These are phyloP conservation scores for Trichophyton verrucosum DNA, from an alignment of 2,329 filamentous ascomycete species.

Conservation along the genomic window DNA sequence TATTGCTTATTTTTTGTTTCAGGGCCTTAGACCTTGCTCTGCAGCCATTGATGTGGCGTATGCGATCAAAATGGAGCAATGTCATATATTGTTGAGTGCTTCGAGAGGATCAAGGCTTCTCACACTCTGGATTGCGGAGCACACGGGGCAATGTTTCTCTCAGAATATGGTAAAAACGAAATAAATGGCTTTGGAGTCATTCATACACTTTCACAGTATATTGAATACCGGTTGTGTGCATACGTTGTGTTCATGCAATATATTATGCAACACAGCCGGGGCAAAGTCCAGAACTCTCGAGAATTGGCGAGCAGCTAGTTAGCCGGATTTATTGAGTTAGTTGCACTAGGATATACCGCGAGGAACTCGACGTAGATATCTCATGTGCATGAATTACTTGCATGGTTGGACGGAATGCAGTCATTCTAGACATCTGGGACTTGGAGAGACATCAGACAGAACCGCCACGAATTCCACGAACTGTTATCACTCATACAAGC, in stretches of 20 bases:
- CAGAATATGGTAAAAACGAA: background rate
- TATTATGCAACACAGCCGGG: background rate
- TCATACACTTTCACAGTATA: background rate
- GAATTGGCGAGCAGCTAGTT: background rate
- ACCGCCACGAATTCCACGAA: background rate
- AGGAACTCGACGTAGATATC: background rate
- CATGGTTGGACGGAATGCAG: background rate
- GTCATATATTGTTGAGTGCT: background rate
- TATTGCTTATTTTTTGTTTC: background rate
- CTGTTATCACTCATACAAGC: background rate
- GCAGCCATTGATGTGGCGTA: background rate
- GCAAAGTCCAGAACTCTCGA: background rate
- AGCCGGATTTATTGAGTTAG: background rate
- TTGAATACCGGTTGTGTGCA: background rate
- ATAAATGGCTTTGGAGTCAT: background rate
- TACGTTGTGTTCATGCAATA: background rate
- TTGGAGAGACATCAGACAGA: background rate
- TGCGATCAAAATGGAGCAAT: background rate
- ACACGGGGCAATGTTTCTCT: background rate
- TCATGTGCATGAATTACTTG: background rate
- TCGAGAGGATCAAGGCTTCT: background rate
- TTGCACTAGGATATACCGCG: background rate
- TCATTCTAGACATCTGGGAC: background rate
- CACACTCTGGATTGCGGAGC: background rate
- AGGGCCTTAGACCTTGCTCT: background rate